Conservation (phyloP, 2,329 filamentous ascomycete species). For the Trichophyton verrucosum region DNA sequence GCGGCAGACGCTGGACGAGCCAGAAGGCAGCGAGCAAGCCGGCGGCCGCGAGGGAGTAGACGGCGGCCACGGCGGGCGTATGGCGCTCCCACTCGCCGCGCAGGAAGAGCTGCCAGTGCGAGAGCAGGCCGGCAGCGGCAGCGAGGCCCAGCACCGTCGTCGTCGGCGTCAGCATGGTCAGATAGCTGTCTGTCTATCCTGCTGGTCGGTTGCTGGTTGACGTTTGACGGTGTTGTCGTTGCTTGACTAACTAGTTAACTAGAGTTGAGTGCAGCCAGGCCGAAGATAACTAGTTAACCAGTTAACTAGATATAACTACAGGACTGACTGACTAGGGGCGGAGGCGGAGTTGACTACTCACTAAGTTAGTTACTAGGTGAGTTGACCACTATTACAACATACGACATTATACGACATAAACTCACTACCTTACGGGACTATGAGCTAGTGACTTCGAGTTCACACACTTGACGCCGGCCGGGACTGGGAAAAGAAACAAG, state of each 20-base stretch:
- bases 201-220: background rate
- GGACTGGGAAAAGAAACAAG: too few relatives aligned
- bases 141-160: background rate
- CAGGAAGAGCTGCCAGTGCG: slow-evolving; percentile 3
- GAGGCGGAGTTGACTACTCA: too few relatives aligned
- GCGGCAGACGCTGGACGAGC: background rate
- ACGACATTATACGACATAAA: too few relatives aligned
- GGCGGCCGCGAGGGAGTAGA: background rate
- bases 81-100: slow-evolving; percentile 7
- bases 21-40: background rate
- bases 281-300: too few relatives aligned
- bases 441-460: too few relatives aligned
- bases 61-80: background rate
- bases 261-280: too few relatives aligned
- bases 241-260: background rate
- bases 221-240: background rate
- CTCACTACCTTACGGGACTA: too few relatives aligned
- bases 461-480: too few relatives aligned
- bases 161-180: background rate
- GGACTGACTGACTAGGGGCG: too few relatives aligned
- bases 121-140: slow-evolving; percentile 2
- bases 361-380: too few relatives aligned
- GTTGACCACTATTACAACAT: too few relatives aligned
- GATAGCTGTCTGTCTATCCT: background rate
- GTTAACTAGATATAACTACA: too few relatives aligned